Base-by-base conservation (phyloP, 2,329 filamentous ascomycete genomes). In the Xylaria sp. region DNA sequence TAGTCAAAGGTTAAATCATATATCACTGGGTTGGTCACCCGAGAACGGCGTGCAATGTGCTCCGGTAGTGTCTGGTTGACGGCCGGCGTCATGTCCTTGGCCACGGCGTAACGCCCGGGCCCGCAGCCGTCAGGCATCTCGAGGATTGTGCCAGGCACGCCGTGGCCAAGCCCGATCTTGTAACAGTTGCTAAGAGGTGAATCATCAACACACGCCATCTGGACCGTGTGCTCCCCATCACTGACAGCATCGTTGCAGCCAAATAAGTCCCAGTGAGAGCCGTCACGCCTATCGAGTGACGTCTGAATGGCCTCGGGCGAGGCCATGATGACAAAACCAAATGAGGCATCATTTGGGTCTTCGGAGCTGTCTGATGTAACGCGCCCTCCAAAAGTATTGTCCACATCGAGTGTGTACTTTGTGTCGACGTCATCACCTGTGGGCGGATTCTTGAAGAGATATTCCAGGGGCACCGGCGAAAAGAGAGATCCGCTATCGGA, bases 181-280 rank as follows among this genome's bases (percentile, higher is more conserved):
- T 78, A 25, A 72, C 81, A 84, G 64, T 82, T 84, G 72, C 75
- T 78, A 39, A 74, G 62, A 1, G 75, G 72, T 1, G 75, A 76
- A 10, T 66, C 12, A 58, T 83, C 78, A 0, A 76, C 82, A 69
- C 79, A 84, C 0, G 82, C 71, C 73, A 80, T 79, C n/a, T 74
- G 75, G 3, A 82, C 74, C 0, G 79, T 82, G 1, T 82, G 81
- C 18, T 71, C 70, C 1, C 68, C 76, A 33, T 80, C 76, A 54
- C 62, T 73, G 6, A 68, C 51, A 0, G 65, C 60, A 28, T 80
- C 75, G 33, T 71, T 31, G 75, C 82, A 84, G 72, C 76, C 71
- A 57, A 80, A 81, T 7, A 85, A 39, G 15, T 82, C 82, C 82
- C 80, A 84, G 75, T 82, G 79, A 3, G 82, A 84, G 13, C 82